Base-by-base conservation (phyloP, 2,329 filamentous ascomycete species). In the Nemania sp. region DNA sequence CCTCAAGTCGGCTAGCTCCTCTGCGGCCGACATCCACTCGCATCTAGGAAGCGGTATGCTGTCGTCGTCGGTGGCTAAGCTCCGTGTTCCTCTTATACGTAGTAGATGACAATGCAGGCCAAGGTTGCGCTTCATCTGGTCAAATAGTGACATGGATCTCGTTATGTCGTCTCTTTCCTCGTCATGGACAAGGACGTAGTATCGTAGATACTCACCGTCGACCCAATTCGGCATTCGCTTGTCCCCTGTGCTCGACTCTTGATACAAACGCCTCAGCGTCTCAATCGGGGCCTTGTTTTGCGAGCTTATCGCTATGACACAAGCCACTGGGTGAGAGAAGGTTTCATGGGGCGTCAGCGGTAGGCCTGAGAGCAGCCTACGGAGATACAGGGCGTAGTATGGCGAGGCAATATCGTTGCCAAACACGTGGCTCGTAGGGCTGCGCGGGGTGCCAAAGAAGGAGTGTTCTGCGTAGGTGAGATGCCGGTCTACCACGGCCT, bases 111-210 rank as follows among this genome's bases (percentile, higher is more conserved):
- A 99, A 76, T 99, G 93, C 49, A 98, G 80, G 1, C 95, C 95
- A 65, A 99, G 91, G 76, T 97, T 92, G n/a, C 95, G 87, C 77
- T 98, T 99, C 96, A 99, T 99, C 75, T 97, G 92, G 69, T 99
- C 95, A 75, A 97, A 99, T 29, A 98, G 81, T 17, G 87, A 86
- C 75, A 94, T 94, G 12, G 93, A 96, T 76, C 92, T 90, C 39
- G 87, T 86, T 63, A 98, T 96, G 73, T 99, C 93, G 71, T 97
- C 94, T 63, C 87, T 87, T 72, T 99, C 95, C 77, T 99, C 96
- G 69, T 99, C 95, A 71, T 99, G 95, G 17, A 99, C 89, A 43
- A 99, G 81, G 15, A 99, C 91, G 76, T 99, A 99, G 76, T 99
- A 99, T 65, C 95, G 86, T 65, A 99, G 80, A 74, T 95, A 99